A percentile compares a stretch with the other conserved stretches of the same genome.
These are phyloP conservation scores for Naganishia randhawae DNA, from an alignment of 768 basidiomycete species.

Conservation along the genomic window DNA sequence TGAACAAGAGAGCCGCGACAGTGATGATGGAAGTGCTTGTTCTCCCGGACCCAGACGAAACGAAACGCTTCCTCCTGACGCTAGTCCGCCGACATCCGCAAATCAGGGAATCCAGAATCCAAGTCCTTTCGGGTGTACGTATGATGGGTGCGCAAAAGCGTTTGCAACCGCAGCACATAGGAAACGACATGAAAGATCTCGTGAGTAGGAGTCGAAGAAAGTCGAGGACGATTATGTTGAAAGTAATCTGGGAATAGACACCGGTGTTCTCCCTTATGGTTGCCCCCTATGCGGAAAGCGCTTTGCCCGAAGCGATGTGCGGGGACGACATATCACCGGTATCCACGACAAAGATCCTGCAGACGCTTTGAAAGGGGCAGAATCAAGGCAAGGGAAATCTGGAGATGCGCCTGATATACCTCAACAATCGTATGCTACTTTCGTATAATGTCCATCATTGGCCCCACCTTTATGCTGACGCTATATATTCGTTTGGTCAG, in stretches of 20 bases:
- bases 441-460: background rate
- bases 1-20: background rate
- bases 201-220: background rate
- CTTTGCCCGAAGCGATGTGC: constrained; percentile 18
- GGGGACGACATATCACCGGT: constrained; percentile 1
- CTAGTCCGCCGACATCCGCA: background rate
- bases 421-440: background rate
- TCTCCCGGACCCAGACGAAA: background rate
- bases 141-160: constrained; percentile 6
- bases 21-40: background rate
- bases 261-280: constrained; percentile 7
- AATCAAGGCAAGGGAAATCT: background rate
- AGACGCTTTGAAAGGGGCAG: background rate
- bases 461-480: too few relatives aligned
- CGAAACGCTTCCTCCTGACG: background rate
- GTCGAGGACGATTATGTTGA: background rate
- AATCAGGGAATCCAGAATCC: background rate
- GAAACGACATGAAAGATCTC: constrained; percentile 20
- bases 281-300: constrained; percentile 15
- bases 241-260: background rate
- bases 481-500: background rate
- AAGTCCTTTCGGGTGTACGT: constrained; percentile 9
- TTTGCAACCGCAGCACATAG: constrained; percentile 22
- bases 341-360: constrained; percentile 15
- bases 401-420: background rate